Percentiles rank a stretch among this genome's conserved stretches.
These are phyloP conservation scores for Crithidia thermophila DNA, from an alignment of 208 protist species.

Conservation along the genomic window DNA sequence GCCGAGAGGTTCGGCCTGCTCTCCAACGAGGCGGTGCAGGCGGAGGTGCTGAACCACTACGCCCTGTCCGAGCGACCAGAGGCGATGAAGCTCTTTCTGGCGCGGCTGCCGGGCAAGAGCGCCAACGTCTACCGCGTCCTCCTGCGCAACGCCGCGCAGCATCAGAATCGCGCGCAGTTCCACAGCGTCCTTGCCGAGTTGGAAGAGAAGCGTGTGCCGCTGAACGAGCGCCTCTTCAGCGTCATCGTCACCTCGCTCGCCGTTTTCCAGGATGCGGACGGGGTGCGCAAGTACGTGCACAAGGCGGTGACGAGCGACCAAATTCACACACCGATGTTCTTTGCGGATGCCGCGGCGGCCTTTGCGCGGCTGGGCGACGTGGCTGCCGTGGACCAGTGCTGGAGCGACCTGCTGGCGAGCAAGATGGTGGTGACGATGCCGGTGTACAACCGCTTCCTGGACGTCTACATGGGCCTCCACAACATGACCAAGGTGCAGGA, in stretches of 20 bases:
- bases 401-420: constrained; percentile 72
- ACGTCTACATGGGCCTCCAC: constrained; percentile 84
- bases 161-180: constrained; percentile 57
- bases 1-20: constrained; percentile 74
- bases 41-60: constrained; percentile 76
- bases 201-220: constrained; percentile 33
- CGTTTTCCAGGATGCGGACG: constrained; percentile 69
- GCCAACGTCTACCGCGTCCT: constrained; percentile 78
- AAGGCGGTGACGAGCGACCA: constrained; percentile 46
- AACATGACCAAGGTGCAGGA: constrained; percentile 88
- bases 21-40: constrained; percentile 72
- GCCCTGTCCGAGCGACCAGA: constrained; percentile 53
- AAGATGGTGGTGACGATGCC: constrained; percentile 84
- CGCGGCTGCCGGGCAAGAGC: constrained; percentile 62
- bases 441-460: constrained; percentile 92
- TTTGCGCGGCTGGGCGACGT: constrained; percentile 66
- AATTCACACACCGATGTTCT: constrained; percentile 74
- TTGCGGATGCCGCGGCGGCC: constrained; percentile 74
- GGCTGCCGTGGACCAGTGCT: constrained; percentile 71
- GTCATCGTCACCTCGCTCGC: constrained; percentile 71
- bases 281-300: constrained; percentile 68
- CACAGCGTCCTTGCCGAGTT: constrained; percentile 58
- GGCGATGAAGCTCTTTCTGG: constrained; percentile 63
- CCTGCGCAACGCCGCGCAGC: constrained; percentile 73
- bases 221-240: constrained; percentile 83